Evolutionary conservation across 768 basidiomycete species (phyloP).

Genomic region (Mycena chlorophos): DNA sequence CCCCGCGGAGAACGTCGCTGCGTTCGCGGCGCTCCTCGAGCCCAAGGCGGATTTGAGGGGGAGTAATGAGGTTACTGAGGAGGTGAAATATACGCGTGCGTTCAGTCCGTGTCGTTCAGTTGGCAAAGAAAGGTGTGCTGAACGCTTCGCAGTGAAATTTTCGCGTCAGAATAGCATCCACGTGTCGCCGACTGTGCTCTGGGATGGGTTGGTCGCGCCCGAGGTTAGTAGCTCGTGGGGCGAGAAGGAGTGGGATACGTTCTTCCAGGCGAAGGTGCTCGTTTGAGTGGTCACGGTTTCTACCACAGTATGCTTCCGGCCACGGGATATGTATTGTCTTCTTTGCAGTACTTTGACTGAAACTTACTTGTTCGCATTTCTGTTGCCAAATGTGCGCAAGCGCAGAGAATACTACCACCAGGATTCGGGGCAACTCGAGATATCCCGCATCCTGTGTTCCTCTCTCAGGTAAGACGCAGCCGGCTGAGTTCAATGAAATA

Average conservation of each 20-base stretch:
- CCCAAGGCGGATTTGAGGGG: slow-evolving; percentile 73
- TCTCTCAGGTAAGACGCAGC: too few relatives aligned
- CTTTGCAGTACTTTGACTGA: too few relatives aligned
- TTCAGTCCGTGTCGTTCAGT: slow-evolving; percentile 9
- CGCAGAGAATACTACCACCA: too few relatives aligned
- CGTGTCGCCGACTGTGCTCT: slow-evolving; percentile 81
- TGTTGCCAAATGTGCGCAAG: too few relatives aligned
- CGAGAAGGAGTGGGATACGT: slow-evolving; percentile 77
- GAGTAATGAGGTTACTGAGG: slow-evolving; percentile 77
- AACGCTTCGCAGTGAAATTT: slow-evolving; percentile 69
- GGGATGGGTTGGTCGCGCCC: slow-evolving; percentile 71
- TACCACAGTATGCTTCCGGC: too few relatives aligned
- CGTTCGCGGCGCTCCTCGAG: slow-evolving; percentile 60
- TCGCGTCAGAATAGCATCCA: slow-evolving; percentile 90
- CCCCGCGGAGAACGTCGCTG: slow-evolving; percentile 58
- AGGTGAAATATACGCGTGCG: slow-evolving; percentile 87
- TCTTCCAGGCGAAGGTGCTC: slow-evolving; percentile 58
- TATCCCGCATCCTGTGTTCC: too few relatives aligned
- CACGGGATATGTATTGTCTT: too few relatives aligned
- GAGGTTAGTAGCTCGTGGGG: slow-evolving; percentile 84
- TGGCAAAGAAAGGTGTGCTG: not conserved
- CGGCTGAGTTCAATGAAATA: too few relatives aligned
- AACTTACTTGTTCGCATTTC: too few relatives aligned
- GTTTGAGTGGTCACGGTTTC: too few relatives aligned
- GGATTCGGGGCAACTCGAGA: too few relatives aligned